These are phyloP conservation scores for Climacium dendroides DNA, from an alignment of 225 moss, liverwort and hornwort species.

Conservation along the genomic window DNA sequence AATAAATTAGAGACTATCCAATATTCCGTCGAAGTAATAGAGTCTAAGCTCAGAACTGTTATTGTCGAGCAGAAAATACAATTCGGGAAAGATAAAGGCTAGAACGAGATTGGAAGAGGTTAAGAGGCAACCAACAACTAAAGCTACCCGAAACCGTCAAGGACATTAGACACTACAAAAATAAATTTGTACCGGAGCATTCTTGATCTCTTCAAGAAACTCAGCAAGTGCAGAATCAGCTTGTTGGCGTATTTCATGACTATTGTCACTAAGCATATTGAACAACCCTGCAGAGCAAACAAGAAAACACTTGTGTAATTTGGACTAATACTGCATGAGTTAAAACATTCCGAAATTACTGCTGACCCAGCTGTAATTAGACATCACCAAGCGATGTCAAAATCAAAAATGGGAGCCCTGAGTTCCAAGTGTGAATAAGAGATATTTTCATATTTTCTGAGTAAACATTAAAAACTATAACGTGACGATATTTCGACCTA, in stretches of 20 bases:
- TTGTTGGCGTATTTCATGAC: conserved; percentile 92
- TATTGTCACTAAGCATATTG: conserved; percentile 94
- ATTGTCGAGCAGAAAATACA: background rate
- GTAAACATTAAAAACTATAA: background rate
- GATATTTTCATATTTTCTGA: background rate
- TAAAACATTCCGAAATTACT: background rate
- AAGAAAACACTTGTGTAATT: background rate
- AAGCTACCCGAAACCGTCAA: background rate
- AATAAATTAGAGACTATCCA: background rate
- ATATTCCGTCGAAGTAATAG: background rate
- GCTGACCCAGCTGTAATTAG: background rate
- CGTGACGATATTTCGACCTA: background rate
- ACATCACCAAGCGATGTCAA: background rate
- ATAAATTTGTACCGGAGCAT: conserved; percentile 54
- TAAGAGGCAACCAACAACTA: background rate
- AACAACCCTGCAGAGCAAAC: conserved; percentile 60
- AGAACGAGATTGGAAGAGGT: background rate
- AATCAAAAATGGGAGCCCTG: background rate
- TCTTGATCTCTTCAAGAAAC: conserved; percentile 93
- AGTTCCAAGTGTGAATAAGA: background rate
- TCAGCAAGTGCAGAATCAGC: conserved; percentile 90
- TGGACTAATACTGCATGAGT: background rate
- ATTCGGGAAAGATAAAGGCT: background rate
- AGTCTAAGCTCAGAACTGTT: background rate
- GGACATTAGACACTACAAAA: background rate